phyloP scores from a whole-genome alignment of 805 yeast species.

The Saccharomycopsis malanga region DNA sequence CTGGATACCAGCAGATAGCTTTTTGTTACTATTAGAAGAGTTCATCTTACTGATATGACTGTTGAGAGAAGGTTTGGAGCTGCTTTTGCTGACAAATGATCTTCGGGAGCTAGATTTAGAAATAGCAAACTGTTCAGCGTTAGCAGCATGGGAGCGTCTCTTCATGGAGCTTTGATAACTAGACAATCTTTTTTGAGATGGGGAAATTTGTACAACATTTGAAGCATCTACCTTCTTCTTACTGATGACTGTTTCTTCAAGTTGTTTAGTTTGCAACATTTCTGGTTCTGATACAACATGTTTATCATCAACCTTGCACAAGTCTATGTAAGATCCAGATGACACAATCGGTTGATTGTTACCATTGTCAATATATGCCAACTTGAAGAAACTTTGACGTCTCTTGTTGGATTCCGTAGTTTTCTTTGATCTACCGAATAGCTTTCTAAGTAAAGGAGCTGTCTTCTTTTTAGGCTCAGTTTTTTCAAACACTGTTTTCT shows the following conservation, averaged over 20 bases:
- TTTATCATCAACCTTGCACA: no score
- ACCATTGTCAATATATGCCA: not conserved
- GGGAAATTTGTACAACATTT: not conserved
- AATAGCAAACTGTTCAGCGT: not conserved
- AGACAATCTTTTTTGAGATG: conserved; percentile 1
- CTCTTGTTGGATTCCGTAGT: not conserved
- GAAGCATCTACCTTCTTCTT: not conserved
- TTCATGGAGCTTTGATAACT: not conserved
- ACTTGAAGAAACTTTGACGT: conserved; percentile 1
- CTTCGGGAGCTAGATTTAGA: conserved; percentile 7
- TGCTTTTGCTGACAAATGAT: conserved; percentile 1
- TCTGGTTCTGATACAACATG: not conserved
- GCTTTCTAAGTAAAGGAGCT: conserved; percentile 8
- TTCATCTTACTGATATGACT: no score
- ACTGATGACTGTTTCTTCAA: not conserved
- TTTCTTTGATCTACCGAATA: conserved; percentile 3
- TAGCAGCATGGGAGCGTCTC: not conserved
- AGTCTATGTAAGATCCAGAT: no score
- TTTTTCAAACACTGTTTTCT: not conserved
- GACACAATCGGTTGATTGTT: no score
- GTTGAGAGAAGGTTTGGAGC: not conserved
- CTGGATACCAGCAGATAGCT: not conserved
- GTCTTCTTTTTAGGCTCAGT: not conserved
- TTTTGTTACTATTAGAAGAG: not conserved
- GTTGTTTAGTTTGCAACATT: not conserved